Conservation (phyloP, 176 grass and related monocot species). For the Otatea glauca region DNA sequence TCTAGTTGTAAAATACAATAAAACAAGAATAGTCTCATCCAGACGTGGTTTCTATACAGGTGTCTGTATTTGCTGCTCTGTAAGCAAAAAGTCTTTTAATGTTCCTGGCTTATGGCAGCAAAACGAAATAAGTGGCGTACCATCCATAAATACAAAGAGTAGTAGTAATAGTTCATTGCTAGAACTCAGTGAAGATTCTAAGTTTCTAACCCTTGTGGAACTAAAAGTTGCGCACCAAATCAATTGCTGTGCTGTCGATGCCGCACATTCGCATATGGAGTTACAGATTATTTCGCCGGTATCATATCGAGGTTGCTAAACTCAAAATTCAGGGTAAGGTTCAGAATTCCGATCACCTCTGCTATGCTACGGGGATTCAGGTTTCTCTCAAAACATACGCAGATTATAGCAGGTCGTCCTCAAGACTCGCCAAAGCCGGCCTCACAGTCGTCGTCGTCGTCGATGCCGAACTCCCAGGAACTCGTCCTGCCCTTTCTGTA, state of each 20-base stretch:
- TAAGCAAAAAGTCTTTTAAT: not conserved
- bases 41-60: not conserved
- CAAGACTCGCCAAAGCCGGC: too few species aligned
- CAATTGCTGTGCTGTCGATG: not conserved
- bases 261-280: not conserved
- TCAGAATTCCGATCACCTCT: not conserved
- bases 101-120: not conserved
- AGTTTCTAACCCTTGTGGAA: not conserved
- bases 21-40: not conserved
- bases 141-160: not conserved
- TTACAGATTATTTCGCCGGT: not conserved
- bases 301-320: not conserved
- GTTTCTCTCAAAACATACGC: not conserved
- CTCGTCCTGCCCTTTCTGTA: not conserved
- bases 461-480: not conserved
- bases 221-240: not conserved
- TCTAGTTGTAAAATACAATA: slow-evolving; percentile 27
- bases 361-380: not conserved
- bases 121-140: not conserved
- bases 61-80: not conserved
- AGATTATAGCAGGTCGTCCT: not conserved
- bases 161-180: not conserved
- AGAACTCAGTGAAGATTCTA: too few species aligned
- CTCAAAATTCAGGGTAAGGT: not conserved
- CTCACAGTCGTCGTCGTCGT: too few species aligned